These are phyloP conservation scores for Mediolabrus comicus DNA, from an alignment of 108 stramenopile genomes.

Conservation along the genomic window DNA sequence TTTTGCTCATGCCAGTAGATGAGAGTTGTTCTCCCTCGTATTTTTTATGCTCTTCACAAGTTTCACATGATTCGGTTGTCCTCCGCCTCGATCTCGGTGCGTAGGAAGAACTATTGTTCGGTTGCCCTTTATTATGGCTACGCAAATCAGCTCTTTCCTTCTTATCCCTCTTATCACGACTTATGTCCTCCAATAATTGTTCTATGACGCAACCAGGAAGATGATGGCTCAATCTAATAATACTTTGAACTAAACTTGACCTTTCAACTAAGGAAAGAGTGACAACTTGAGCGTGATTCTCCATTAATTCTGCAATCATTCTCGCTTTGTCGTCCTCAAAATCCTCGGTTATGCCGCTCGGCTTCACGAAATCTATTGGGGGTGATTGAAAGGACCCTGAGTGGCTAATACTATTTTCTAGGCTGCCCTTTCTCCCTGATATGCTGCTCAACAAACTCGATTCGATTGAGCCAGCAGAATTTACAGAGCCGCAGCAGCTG, in stretches of 20 bases:
- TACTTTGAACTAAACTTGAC: conserved; percentile 41
- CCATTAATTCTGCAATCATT: conserved; percentile 24
- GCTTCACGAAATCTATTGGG: neutral
- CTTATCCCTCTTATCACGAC: neutral
- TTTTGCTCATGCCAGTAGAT: neutral
- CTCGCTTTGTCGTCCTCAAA: conserved; percentile 24
- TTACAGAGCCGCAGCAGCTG: neutral
- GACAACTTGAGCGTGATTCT: conserved; percentile 13
- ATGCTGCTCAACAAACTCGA: neutral
- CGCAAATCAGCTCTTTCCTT: neutral
- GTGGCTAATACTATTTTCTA: neutral
- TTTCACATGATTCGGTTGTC: neutral
- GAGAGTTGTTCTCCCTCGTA: neutral
- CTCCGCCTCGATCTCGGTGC: neutral
- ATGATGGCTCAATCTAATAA: conserved; percentile 53
- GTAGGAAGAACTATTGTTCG: no score
- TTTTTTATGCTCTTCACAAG: neutral
- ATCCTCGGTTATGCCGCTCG: neutral
- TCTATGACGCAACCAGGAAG: conserved; percentile 53
- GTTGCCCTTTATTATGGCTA: neutral
- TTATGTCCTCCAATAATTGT: conserved; percentile 33
- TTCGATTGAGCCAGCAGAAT: neutral
- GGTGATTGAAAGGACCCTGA: neutral
- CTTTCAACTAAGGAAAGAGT: conserved; percentile 23
- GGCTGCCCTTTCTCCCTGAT: neutral